Percentiles rank a stretch among this genome's conserved stretches.
Evolutionary conservation across 2,329 filamentous ascomycete genomes (phyloP).

Genomic region (Knufia fluminis): DNA sequence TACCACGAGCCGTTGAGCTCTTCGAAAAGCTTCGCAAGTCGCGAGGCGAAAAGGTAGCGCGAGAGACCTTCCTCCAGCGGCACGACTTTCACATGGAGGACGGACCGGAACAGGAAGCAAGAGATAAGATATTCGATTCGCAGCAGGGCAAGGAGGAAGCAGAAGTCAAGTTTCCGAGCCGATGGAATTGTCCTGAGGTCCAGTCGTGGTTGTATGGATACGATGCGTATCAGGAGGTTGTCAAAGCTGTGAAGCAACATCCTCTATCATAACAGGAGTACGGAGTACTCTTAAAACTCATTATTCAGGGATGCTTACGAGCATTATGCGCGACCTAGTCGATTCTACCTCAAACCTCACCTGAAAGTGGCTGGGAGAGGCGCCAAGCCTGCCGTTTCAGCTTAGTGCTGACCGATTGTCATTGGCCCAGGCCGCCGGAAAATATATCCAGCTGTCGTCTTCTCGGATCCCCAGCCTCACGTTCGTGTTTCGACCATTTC

Average conservation of each 20-base stretch:
- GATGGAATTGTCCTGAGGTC: constrained; percentile 54
- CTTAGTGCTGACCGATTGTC: no score
- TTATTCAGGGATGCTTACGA: not conserved
- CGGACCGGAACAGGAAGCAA: constrained; percentile 31
- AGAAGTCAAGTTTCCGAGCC: constrained; percentile 50
- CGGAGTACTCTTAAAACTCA: not conserved
- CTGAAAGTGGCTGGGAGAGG: no score
- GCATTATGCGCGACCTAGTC: not conserved
- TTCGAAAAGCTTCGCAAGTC: constrained; percentile 33
- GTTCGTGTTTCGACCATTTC: no score
- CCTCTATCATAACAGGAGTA: not conserved
- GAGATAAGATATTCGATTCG: constrained; percentile 43
- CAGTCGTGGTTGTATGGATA: constrained; percentile 59
- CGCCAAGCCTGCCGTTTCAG: no score
- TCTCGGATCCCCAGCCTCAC: no score
- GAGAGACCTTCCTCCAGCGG: constrained; percentile 27
- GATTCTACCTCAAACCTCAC: no score
- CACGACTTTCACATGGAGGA: constrained; percentile 32
- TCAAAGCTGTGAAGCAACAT: constrained; percentile 28
- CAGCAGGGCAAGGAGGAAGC: constrained; percentile 41
- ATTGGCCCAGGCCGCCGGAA: no score
- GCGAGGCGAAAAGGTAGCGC: constrained; percentile 32
- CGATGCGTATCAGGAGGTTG: constrained; percentile 49
- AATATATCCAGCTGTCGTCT: no score
- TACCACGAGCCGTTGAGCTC: constrained; percentile 28